These are phyloP conservation scores for Saccharomycopsis amapae DNA, from an alignment of 805 yeast genomes.

Conservation along the genomic window DNA sequence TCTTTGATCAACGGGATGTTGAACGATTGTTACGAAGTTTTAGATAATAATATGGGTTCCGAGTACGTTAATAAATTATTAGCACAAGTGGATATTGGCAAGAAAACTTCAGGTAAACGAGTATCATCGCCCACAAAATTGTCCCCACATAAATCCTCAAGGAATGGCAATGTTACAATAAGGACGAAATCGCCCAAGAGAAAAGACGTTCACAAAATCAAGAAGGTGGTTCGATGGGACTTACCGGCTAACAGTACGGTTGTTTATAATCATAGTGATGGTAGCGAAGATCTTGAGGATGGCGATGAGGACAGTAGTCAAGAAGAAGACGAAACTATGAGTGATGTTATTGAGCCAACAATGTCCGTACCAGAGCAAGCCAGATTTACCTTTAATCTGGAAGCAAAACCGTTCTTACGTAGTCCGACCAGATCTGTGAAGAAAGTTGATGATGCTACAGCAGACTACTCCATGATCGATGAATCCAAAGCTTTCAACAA, in stretches of 20 bases:
- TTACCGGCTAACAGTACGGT: slow-evolving; percentile 26
- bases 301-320: slow-evolving; percentile 6
- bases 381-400: no score
- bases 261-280: slow-evolving; percentile 4
- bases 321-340: slow-evolving; percentile 9
- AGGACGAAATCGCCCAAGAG: slow-evolving; percentile 18
- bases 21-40: slow-evolving; percentile 14
- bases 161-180: slow-evolving; percentile 21
- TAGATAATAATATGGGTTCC: slow-evolving; percentile 4
- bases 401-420: no score
- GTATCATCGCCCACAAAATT: slow-evolving; percentile 15
- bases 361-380: no score
- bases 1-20: slow-evolving; percentile 17
- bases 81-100: slow-evolving; percentile 25
- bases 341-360: no score
- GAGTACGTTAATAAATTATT: slow-evolving; percentile 6
- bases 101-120: slow-evolving; percentile 10
- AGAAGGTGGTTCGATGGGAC: slow-evolving; percentile 45
- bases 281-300: slow-evolving; percentile 3
- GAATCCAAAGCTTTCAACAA: no score
- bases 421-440: no score
- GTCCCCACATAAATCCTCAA: slow-evolving; percentile 22
- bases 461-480: neutral
- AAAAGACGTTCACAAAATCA: slow-evolving; percentile 24
- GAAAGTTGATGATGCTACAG: neutral